These are phyloP conservation scores for Sporobolomyces roseus DNA, from an alignment of 768 basidiomycete genomes.

Conservation along the genomic window DNA sequence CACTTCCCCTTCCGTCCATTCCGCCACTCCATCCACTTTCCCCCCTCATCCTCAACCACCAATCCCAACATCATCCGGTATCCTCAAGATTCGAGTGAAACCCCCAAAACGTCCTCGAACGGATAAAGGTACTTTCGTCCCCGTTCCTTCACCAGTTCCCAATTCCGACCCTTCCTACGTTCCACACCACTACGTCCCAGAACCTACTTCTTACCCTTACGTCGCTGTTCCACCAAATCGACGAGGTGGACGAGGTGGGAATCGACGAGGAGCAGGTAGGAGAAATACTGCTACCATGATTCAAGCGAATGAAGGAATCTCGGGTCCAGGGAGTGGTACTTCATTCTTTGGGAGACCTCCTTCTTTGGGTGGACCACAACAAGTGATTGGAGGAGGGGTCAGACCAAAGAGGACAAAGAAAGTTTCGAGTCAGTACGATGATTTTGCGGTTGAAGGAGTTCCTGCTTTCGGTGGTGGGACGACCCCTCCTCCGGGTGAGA, in stretches of 20 bases:
- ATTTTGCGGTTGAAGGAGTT: constrained; percentile 32
- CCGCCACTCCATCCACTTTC: neutral
- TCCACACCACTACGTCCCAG: too few species aligned
- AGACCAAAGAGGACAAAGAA: constrained; percentile 32
- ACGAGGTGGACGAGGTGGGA: neutral
- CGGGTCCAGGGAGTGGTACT: neutral
- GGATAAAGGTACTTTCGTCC: constrained; percentile 5
- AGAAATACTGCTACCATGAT: too few species aligned
- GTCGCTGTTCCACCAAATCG: too few species aligned
- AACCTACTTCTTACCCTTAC: too few species aligned
- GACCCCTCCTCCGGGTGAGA: neutral
- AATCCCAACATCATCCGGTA: neutral
- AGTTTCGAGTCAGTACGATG: constrained; percentile 28
- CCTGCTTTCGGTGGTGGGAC: neutral
- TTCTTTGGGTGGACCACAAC: neutral
- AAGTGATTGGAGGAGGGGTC: neutral
- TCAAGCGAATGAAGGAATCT: too few species aligned
- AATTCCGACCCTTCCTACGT: too few species aligned
- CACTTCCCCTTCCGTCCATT: neutral
- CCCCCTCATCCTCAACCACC: neutral
- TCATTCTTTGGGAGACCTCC: constrained; percentile 1
- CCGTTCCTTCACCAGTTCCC: too few species aligned
- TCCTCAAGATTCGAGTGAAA: constrained; percentile 13
- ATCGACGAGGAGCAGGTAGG: constrained; percentile 1
- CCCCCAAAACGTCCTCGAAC: constrained; percentile 15